phyloP scores from a whole-genome alignment of 441 rosid genomes.

The Croton laevigatus region DNA sequence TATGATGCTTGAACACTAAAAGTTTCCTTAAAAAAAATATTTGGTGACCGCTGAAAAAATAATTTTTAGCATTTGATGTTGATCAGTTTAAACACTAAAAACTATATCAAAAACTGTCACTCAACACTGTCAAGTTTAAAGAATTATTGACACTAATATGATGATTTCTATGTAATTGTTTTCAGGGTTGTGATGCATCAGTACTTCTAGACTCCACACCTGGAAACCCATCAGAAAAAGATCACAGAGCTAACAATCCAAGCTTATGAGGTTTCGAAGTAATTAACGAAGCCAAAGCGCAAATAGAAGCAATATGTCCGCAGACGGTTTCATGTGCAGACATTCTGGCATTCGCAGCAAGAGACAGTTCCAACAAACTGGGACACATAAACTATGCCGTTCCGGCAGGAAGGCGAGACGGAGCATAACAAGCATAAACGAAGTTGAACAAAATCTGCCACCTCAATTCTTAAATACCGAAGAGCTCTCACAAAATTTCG shows the following conservation, averaged over 20 bases:
- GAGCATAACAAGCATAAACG: neutral
- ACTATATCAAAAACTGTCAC: too few species aligned
- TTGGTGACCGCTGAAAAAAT: too few species aligned
- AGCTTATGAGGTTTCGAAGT: slow-evolving; percentile 14
- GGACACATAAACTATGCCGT: slow-evolving; percentile 4
- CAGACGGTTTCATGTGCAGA: slow-evolving; percentile 6
- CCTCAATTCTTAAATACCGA: slow-evolving; percentile 3
- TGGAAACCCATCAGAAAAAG: slow-evolving; percentile 3
- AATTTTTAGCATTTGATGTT: too few species aligned
- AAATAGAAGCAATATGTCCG: slow-evolving; percentile 6
- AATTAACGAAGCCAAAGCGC: slow-evolving; percentile 1
- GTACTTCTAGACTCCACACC: slow-evolving; percentile 4
- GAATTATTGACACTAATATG: neutral
- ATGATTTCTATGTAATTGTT: neutral
- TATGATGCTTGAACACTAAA: too few species aligned
- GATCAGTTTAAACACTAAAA: too few species aligned
- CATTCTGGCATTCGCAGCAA: slow-evolving; percentile 8
- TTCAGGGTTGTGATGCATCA: slow-evolving; percentile 14
- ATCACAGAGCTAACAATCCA: neutral
- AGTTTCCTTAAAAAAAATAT: too few species aligned
- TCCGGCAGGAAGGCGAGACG: slow-evolving; percentile 10
- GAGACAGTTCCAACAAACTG: slow-evolving; percentile 1
- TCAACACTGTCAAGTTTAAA: too few species aligned
- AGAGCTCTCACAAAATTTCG: neutral
- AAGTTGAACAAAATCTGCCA: neutral